Conservation (phyloP, 176 grass and related monocot species). For the Miscanthus lutarioriparius region DNA sequence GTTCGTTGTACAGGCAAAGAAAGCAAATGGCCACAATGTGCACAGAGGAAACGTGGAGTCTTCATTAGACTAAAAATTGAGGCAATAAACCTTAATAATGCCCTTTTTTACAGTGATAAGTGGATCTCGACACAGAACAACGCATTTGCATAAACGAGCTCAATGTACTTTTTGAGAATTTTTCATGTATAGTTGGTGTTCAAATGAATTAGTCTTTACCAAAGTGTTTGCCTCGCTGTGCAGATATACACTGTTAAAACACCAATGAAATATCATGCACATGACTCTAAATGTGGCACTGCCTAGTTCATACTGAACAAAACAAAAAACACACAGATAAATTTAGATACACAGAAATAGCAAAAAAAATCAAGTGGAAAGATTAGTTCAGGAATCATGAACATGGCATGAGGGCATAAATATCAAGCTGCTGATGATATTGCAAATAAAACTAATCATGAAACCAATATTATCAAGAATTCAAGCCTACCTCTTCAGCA, state of each 20-base stretch:
- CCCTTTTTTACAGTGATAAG: conserved; percentile 12
- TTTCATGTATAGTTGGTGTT: background rate
- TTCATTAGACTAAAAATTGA: conserved; percentile 21
- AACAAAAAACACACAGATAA: conserved; percentile 5
- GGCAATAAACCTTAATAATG: background rate
- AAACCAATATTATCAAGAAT: conserved; percentile 1
- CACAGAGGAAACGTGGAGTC: background rate
- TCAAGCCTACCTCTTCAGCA: conserved; percentile 75
- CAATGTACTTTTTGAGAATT: background rate
- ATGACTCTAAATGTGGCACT: conserved; percentile 7
- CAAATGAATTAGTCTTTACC: background rate
- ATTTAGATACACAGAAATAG: conserved; percentile 5
- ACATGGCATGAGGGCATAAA: conserved; percentile 20
- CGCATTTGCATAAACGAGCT: background rate
- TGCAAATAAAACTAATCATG: conserved; percentile 1
- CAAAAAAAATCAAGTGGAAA: background rate
- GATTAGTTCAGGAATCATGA: background rate
- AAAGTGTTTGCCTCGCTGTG: background rate
- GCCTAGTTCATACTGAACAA: background rate
- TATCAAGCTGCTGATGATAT: conserved; percentile 7
- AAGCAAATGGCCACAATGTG: background rate
- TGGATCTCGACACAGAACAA: conserved; percentile 5
- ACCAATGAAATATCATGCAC: background rate
- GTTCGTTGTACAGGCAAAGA: background rate
- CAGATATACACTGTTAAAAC: background rate